Evolutionary conservation across 2,329 filamentous ascomycete genomes (phyloP).

Genomic region (Alternaria solani): DNA sequence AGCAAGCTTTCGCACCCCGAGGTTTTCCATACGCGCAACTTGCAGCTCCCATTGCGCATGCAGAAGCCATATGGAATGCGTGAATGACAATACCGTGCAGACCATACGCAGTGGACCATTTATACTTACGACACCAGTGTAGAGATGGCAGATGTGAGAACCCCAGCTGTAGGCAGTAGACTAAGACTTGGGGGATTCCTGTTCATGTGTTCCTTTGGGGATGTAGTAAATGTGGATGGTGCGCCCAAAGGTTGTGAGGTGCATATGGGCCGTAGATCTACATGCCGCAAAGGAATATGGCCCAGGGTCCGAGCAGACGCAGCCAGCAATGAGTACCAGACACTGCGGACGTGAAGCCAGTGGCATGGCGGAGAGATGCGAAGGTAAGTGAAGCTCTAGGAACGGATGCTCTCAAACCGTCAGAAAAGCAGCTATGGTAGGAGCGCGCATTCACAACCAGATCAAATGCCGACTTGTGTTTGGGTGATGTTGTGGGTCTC

Average conservation of each 20-base stretch:
- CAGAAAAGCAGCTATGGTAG: neutral
- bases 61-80: neutral
- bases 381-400: neutral
- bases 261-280: neutral
- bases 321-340: neutral
- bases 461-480: neutral
- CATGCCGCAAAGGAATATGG: neutral
- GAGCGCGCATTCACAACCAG: neutral
- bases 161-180: neutral
- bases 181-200: neutral
- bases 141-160: neutral
- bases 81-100: neutral
- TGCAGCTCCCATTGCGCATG: neutral
- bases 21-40: neutral
- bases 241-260: neutral
- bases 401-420: neutral
- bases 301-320: neutral
- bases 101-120: neutral
- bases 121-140: neutral
- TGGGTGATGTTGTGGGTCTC: constrained; percentile 4
- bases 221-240: neutral
- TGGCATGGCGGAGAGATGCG: neutral
- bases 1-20: neutral
- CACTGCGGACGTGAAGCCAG: neutral
- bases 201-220: neutral